A percentile compares a stretch with the other conserved stretches of the same genome.
These are phyloP conservation scores for Lophium mytilinum DNA, from an alignment of 495 filamentous ascomycete genomes.

Conservation along the genomic window DNA sequence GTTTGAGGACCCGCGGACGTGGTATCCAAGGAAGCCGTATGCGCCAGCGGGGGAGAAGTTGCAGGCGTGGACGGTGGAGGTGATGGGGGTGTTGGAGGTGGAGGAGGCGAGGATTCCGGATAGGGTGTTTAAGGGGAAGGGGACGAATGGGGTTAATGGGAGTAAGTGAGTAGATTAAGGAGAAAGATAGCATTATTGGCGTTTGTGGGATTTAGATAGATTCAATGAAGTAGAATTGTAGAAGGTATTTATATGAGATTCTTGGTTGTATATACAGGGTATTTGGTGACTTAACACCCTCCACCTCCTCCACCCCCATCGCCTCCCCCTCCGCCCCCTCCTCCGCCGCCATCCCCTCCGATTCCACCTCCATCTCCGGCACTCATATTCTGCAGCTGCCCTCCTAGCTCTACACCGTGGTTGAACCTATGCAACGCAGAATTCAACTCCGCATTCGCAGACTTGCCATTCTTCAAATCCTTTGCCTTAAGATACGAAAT, in stretches of 20 bases:
- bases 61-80: slow-evolving; percentile 8
- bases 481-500: slow-evolving; percentile 7
- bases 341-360: background rate
- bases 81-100: slow-evolving; percentile 7
- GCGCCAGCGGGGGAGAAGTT: background rate
- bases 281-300: background rate
- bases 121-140: slow-evolving; percentile 2
- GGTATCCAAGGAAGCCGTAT: slow-evolving; percentile 10
- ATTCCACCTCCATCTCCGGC: background rate
- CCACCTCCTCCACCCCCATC: slow-evolving; percentile 6
- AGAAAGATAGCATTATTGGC: background rate
- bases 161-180: background rate
- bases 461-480: slow-evolving; percentile 2
- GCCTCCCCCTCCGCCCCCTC: background rate
- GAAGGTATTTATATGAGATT: no score
- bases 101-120: slow-evolving; percentile 4
- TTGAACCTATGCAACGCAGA: background rate
- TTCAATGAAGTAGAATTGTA: no score
- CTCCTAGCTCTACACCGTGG: background rate
- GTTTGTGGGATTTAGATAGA: no score
- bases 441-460: background rate
- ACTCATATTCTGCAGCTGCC: background rate
- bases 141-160: background rate
- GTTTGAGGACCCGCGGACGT: slow-evolving; percentile 2
- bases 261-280: no score